Percentiles rank a stretch among this genome's conserved stretches.
Evolutionary conservation across 306 rosid genomes (phyloP).

Genomic region (Aeschynomene evenia): DNA sequence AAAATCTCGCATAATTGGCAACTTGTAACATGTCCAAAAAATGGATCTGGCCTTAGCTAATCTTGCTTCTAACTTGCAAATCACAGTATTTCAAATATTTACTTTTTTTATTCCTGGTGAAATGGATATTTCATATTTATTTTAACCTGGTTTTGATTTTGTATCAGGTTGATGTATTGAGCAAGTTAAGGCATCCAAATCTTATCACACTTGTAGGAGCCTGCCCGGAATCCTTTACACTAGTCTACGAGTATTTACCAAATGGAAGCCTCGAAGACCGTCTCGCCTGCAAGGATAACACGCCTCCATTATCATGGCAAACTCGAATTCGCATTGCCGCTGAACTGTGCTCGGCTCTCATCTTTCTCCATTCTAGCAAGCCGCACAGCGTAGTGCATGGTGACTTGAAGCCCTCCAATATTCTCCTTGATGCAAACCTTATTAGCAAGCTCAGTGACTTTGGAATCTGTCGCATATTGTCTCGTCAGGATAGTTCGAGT

Average conservation of each 20-base stretch:
- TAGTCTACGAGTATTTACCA: constrained; percentile 78
- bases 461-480: constrained; percentile 65
- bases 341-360: constrained; percentile 79
- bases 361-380: constrained; percentile 75
- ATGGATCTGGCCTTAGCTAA: not conserved
- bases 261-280: constrained; percentile 94
- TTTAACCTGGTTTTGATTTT: constrained; percentile 23
- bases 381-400: constrained; percentile 91
- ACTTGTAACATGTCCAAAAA: not conserved
- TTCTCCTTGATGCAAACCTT: constrained; percentile 71
- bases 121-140: constrained; percentile 1
- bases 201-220: constrained; percentile 80
- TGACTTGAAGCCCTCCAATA: constrained; percentile 79
- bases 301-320: constrained; percentile 87
- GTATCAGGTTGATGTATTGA: constrained; percentile 78
- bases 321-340: constrained; percentile 74
- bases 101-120: too few species aligned
- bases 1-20: not conserved
- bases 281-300: constrained; percentile 71
- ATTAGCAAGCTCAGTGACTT: constrained; percentile 87
- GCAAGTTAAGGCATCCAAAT: constrained; percentile 87
- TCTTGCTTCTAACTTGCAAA: not conserved
- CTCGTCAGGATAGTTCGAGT: constrained; percentile 43
- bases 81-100: not conserved
- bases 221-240: constrained; percentile 75